Percentiles rank a stretch among this genome's conserved stretches.
Conservation (phyloP, 1,284 basidiomycete species). For the Meira nashicola region DNA sequence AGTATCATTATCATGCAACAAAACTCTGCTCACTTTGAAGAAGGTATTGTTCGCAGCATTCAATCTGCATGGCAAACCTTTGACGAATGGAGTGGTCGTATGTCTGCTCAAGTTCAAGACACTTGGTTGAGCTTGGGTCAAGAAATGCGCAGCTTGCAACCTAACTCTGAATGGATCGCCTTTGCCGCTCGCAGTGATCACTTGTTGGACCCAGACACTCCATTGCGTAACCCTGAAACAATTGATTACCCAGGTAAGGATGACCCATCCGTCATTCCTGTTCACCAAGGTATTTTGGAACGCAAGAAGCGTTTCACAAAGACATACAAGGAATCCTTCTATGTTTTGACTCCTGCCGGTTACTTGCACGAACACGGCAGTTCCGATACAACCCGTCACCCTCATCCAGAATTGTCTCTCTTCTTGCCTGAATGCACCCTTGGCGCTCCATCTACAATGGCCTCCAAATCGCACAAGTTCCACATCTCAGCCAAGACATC, state of each 20-base stretch:
- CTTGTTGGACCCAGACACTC: constrained; percentile 88
- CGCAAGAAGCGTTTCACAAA: constrained; percentile 96
- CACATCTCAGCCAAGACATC: constrained; percentile 72
- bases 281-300: constrained; percentile 86
- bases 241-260: constrained; percentile 90
- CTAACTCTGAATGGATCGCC: constrained; percentile 93
- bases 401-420: constrained; percentile 71
- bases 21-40: constrained; percentile 94
- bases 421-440: constrained; percentile 95
- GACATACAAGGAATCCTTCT: constrained; percentile 71
- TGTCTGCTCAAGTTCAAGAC: constrained; percentile 72
- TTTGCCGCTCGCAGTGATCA: constrained; percentile 93
- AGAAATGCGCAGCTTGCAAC: constrained; percentile 76
- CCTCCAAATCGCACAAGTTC: constrained; percentile 83
- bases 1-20: constrained; percentile 98
- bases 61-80: constrained; percentile 97
- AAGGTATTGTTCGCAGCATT: constrained; percentile 88
- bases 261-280: constrained; percentile 79
- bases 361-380: constrained; percentile 87
- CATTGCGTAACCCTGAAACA: constrained; percentile 60
- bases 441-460: constrained; percentile 75
- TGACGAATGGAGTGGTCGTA: constrained; percentile 86
- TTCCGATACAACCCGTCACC: constrained; percentile 68
- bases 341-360: constrained; percentile 88
- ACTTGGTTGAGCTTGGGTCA: constrained; percentile 72